Base-by-base conservation (phyloP, 2,329 filamentous ascomycete genomes). In the Claviceps sp. region DNA sequence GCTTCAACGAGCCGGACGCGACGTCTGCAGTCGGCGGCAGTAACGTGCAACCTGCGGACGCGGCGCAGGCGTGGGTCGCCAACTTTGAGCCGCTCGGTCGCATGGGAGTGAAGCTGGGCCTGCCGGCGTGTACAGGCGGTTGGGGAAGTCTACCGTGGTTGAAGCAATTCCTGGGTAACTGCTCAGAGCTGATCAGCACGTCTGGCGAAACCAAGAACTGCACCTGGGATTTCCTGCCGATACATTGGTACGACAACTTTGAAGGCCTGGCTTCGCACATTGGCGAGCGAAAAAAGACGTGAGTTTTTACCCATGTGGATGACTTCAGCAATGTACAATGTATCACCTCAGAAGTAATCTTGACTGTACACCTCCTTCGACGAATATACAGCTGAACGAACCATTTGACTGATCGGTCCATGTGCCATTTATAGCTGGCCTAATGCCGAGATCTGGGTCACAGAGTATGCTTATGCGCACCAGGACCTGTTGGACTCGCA, bases 1-100 rank as follows among this genome's bases (percentile, higher is more conserved):
- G 72, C 30, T 90, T 89, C 72, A 91, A 93, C 66, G 87, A 93
- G 63, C 87, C 87, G 0, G 85, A 91, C 61, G 79, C 77, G 16
- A 64, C 70, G 2, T 57, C 60, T 1, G 59, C 62, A 1, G 74
- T 70, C 8, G 84, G 84, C 42, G 87, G 87, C 3, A 84, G 78
- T 56, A 70, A 78, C 56, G 69, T 90, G 22, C 62, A 71, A 1
- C 79, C 85, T 0, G 63, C 70, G 8, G 63, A 68, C 1, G 87
- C 87, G 0, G 87, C 87, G 2, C 64, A 74, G 50, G 74, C 80
- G 7, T 93, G 86, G 85, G 79, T 84, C 36, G 71, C 72, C 42
- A 81, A 89, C 60, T 79, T 93, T 52, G 77, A 85, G 57, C 87
- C 87, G 0, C 70, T 93, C 54, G 74, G 74, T 47, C 65, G 76